These are phyloP conservation scores for California macrophylla DNA, from an alignment of 441 rosid species.

Conservation along the genomic window DNA sequence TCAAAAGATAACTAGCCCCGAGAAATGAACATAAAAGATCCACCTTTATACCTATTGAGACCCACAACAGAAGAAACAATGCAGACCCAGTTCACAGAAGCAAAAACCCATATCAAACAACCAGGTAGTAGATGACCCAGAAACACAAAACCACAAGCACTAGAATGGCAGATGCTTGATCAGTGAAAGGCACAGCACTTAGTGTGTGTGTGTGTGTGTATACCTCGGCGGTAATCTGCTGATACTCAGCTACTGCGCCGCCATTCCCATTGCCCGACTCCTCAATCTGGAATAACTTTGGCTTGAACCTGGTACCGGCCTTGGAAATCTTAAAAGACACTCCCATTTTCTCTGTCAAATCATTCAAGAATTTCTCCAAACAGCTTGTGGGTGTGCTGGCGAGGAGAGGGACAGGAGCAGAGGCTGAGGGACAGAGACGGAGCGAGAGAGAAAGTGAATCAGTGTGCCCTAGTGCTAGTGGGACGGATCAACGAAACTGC, in stretches of 20 bases:
- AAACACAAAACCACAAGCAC: slow-evolving; percentile 6
- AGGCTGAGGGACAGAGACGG: neutral
- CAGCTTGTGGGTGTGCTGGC: neutral
- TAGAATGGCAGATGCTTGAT: neutral
- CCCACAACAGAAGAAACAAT: neutral
- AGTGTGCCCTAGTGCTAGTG: slow-evolving; percentile 11
- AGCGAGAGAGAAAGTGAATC: neutral
- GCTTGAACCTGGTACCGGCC: slow-evolving; percentile 18
- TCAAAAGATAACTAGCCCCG: neutral
- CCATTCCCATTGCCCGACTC: neutral
- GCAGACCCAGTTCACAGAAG: slow-evolving; percentile 5
- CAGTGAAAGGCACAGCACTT: neutral
- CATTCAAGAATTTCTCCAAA: slow-evolving; percentile 4
- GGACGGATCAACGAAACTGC: neutral
- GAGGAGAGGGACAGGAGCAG: neutral
- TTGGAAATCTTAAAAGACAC: slow-evolving; percentile 19
- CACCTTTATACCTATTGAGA: neutral
- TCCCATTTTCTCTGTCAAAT: slow-evolving; percentile 14
- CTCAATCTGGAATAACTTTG: slow-evolving; percentile 14
- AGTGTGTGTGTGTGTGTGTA: no score
- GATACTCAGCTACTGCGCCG: neutral
- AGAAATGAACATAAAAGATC: neutral
- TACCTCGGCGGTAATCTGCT: slow-evolving; percentile 4
- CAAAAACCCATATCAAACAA: slow-evolving; percentile 9
- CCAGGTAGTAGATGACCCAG: neutral